phyloP scores from a whole-genome alignment of 257 asterid genomes.

The Plantago major region DNA sequence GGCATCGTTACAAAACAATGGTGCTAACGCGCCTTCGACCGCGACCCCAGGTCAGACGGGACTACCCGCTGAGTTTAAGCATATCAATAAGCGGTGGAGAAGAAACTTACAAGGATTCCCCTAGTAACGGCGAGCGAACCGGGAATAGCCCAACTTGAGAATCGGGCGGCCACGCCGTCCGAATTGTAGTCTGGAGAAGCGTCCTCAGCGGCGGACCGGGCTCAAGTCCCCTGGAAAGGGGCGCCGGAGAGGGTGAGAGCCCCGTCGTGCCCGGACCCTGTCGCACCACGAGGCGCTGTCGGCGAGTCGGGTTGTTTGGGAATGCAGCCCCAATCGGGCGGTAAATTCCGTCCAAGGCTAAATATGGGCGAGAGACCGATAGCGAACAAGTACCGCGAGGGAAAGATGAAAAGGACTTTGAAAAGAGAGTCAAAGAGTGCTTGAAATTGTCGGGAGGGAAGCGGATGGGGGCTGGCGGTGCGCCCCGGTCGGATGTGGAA shows the following conservation, averaged over 20 bases:
- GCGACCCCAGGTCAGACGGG: too few relatives aligned
- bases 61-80: constrained; percentile 4
- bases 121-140: constrained; percentile 43
- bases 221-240: too few relatives aligned
- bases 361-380: constrained; percentile 2
- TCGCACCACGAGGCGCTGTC: background rate
- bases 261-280: constrained; percentile 4
- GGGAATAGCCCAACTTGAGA: constrained; percentile 35
- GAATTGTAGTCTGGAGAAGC: too few relatives aligned
- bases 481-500: constrained; percentile 16
- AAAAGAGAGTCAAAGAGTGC: constrained; percentile 14
- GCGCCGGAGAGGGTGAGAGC: too few relatives aligned
- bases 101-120: constrained; percentile 38
- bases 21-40: too few relatives aligned
- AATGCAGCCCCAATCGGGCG: background rate
- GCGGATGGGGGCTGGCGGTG: constrained; percentile 25
- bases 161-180: constrained; percentile 21
- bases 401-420: constrained; percentile 4
- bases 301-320: constrained; percentile 2
- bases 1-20: too few relatives aligned
- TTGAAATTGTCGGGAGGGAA: constrained; percentile 28
- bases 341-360: constrained; percentile 1
- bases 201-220: too few relatives aligned
- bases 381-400: constrained; percentile 4
- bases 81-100: constrained; percentile 29